phyloP scores from a whole-genome alignment of 129 eudicot genomes.

The Chrysanthemum seticuspe region DNA sequence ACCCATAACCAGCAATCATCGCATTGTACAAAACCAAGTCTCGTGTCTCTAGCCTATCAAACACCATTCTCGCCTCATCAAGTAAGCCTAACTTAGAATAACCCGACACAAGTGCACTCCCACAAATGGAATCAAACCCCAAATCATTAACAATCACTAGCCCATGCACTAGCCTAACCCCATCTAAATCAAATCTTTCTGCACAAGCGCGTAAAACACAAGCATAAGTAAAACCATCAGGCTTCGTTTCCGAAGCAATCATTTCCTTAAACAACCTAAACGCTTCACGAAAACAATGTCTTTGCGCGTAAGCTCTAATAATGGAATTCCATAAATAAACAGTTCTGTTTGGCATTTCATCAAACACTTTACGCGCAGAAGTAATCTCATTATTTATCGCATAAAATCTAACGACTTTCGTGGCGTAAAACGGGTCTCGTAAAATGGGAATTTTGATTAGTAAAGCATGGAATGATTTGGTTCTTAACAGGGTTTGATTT shows the following conservation, averaged over 20 bases:
- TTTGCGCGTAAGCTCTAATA: conserved; percentile 74
- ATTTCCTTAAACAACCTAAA: conserved; percentile 50
- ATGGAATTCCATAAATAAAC: conserved; percentile 79
- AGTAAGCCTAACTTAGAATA: conserved; percentile 56
- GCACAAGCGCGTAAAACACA: conserved; percentile 62
- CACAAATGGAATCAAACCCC: conserved; percentile 46
- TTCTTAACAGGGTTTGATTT: conserved; percentile 43
- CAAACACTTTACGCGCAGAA: conserved; percentile 71
- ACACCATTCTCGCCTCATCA: conserved; percentile 56
- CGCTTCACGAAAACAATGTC: conserved; percentile 39
- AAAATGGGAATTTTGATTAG: conserved; percentile 47
- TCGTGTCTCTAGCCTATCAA: conserved; percentile 36
- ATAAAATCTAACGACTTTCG: conserved; percentile 57
- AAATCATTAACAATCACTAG: conserved; percentile 45
- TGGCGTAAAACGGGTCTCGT: conserved; percentile 71
- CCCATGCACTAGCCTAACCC: conserved; percentile 57
- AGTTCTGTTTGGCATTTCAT: conserved; percentile 55
- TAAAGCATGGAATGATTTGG: conserved; percentile 64
- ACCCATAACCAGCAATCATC: conserved; percentile 60
- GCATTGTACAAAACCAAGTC: conserved; percentile 75
- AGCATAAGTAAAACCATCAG: conserved; percentile 75
- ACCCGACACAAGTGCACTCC: conserved; percentile 73
- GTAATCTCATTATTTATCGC: conserved; percentile 56
- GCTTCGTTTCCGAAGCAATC: conserved; percentile 50
- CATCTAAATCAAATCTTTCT: conserved; percentile 38